Conservation (phyloP, 73 alveolate species). For the Tetrahymena borealis region DNA sequence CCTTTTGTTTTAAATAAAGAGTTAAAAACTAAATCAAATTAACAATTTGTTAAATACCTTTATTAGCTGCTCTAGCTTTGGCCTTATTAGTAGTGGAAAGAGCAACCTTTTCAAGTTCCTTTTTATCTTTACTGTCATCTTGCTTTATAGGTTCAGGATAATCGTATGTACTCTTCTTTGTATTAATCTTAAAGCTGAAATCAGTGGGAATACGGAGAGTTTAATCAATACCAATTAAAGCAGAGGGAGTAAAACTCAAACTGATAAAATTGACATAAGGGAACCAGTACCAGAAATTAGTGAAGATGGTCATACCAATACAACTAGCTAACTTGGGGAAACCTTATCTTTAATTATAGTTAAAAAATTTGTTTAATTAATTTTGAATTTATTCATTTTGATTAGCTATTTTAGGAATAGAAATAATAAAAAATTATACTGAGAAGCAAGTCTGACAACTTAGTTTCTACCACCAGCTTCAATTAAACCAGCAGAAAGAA, state of each 20-base stretch:
- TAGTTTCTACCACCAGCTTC: constrained; percentile 94
- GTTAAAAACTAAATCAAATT: background rate
- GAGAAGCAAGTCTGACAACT: constrained; percentile 42
- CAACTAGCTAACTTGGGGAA: constrained; percentile 78
- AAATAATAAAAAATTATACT: background rate
- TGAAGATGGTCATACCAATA: constrained; percentile 85
- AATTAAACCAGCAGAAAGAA: constrained; percentile 77
- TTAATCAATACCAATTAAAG: constrained; percentile 86
- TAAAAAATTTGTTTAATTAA: background rate
- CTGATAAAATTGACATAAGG: constrained; percentile 93
- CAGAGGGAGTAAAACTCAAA: constrained; percentile 84
- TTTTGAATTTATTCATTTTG: too few relatives aligned
- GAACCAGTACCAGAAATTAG: constrained; percentile 97
- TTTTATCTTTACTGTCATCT: constrained; percentile 69
- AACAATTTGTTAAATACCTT: constrained; percentile 61
- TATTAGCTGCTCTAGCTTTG: constrained; percentile 85
- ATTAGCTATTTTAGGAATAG: too few relatives aligned
- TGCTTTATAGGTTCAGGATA: constrained; percentile 78
- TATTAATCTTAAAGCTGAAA: constrained; percentile 70
- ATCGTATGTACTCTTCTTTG: constrained; percentile 76
- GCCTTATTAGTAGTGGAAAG: constrained; percentile 88
- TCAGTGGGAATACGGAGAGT: constrained; percentile 77
- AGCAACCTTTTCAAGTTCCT: constrained; percentile 85
- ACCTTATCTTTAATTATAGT: constrained; percentile 65
- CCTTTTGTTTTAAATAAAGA: background rate